phyloP scores from a whole-genome alignment of 1,284 basidiomycete species.

The Naganishia sp. region DNA sequence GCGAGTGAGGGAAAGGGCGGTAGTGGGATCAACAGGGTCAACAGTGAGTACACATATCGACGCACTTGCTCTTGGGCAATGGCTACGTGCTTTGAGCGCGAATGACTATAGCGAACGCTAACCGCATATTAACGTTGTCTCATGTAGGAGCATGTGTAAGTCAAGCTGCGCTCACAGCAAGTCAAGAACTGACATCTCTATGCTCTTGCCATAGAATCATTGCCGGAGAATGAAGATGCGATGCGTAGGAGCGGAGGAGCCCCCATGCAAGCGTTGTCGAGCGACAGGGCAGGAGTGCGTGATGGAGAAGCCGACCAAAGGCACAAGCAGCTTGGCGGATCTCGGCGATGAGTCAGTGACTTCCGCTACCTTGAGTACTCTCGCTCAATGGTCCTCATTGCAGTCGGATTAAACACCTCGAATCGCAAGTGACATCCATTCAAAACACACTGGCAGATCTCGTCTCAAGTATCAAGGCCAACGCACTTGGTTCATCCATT shows the following conservation, averaged over 20 bases:
- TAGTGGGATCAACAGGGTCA: conserved; percentile 51
- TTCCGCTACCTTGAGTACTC: no score
- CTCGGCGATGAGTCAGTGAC: conserved; percentile 30
- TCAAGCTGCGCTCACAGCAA: neutral
- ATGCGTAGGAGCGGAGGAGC: conserved; percentile 71
- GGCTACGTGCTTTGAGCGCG: neutral
- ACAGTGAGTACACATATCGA: conserved; percentile 42
- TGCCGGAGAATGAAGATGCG: conserved; percentile 61
- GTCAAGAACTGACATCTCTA: conserved; percentile 3
- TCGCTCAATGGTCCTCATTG: neutral
- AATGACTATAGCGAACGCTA: neutral
- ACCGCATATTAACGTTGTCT: neutral
- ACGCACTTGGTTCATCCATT: neutral
- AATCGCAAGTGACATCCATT: conserved; percentile 74
- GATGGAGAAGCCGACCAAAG: conserved; percentile 86
- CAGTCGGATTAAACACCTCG: conserved; percentile 82
- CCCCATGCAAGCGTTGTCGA: conserved; percentile 83
- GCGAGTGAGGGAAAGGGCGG: conserved; percentile 33
- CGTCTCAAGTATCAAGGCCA: conserved; percentile 54
- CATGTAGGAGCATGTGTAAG: conserved; percentile 22
- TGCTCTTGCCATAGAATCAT: conserved; percentile 43
- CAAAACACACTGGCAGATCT: conserved; percentile 76
- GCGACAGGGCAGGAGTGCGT: conserved; percentile 81
- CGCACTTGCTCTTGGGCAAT: neutral
- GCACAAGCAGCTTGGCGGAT: conserved; percentile 30